A percentile compares a stretch with the other conserved stretches of the same genome.
phyloP scores from a whole-genome alignment of 768 basidiomycete species.

The Zangia roseola region DNA sequence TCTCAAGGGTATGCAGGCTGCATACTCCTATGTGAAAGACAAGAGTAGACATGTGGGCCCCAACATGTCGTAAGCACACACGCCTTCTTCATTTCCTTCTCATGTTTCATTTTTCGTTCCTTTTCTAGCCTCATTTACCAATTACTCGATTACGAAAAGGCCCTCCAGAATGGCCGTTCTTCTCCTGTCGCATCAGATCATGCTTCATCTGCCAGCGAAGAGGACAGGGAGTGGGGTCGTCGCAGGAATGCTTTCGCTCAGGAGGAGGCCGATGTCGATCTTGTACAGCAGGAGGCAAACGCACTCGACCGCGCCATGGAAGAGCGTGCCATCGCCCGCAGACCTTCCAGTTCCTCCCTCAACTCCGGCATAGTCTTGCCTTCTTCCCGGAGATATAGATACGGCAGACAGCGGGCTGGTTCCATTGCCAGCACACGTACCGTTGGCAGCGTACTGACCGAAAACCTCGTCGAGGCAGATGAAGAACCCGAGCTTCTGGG shows the following conservation, averaged over 20 bases:
- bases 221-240: conserved; percentile 82
- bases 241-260: conserved; percentile 52
- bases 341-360: conserved; percentile 64
- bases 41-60: conserved; percentile 88
- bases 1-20: conserved; percentile 84
- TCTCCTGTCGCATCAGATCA: conserved; percentile 55
- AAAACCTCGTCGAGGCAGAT: conserved; percentile 79
- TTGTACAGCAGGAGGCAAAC: conserved; percentile 74
- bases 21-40: conserved; percentile 86
- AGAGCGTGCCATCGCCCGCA: conserved; percentile 73
- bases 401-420: conserved; percentile 68
- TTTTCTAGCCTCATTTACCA: conserved; percentile 82
- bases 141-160: conserved; percentile 86
- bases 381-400: conserved; percentile 61
- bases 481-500: conserved; percentile 74
- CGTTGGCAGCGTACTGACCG: conserved; percentile 67
- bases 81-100: conserved; percentile 23
- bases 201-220: conserved; percentile 53
- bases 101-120: conserved; percentile 22
- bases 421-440: conserved; percentile 75
- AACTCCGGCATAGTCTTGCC: conserved; percentile 68
- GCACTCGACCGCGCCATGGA: conserved; percentile 89
- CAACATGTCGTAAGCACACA: conserved; percentile 83
- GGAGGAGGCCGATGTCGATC: conserved; percentile 47
- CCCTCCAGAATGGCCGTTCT: conserved; percentile 48